Evolutionary conservation across 805 yeast species (phyloP), one percentile per base, ranked within the genome.

Genomic region (Kurtzmaniella fragi): DNA sequence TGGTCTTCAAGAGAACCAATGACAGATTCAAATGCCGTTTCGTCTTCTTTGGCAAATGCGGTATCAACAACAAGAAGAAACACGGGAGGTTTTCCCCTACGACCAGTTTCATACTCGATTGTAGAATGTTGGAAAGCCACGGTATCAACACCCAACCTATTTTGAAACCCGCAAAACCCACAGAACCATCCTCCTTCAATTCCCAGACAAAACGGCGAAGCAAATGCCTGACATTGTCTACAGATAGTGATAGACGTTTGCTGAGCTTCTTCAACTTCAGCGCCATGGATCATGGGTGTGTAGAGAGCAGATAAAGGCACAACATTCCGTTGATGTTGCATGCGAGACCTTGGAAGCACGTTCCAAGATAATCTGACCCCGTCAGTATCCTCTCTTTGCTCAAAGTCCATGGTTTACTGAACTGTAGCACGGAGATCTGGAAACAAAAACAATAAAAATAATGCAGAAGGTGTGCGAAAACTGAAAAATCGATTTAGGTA

Each of bases 331-430:
- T 69, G 64, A 37, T 75, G 73, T 35, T 77, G 80, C 32, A 69
- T 61, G 49, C 71, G 73, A n/a, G 77, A 64, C 32, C 71, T 62
- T 5, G 85, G 84, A 11, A 80, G 57, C 8, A 67, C 62, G 54
- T 81, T 83, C 89, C 93, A 85, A 5, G 90, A 71, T 56, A 81
- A 71, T 50, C 93, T 75, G 31, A 83, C 75, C 35, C 93, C 93
- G 48, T 84, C 83, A 38, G 61, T 56, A 55, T 85, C 93, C 56
- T 85, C 95, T 48, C 72, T 61, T 13, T 65, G 65, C 50, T 76
- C 80, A 48, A 77, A 75, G 46, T 61, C 62, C 73, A 67, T 67
- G 13, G 20, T 25, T 17, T 42, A 43, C 42, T 46, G 7, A 20
- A 20, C 25, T 20, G 8, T 20, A 20, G 25, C 25, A 20, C 25